A percentile compares a stretch with the other conserved stretches of the same genome.
Conservation (phyloP, 2,329 filamentous ascomycete species). For the Fusarium nanum region DNA sequence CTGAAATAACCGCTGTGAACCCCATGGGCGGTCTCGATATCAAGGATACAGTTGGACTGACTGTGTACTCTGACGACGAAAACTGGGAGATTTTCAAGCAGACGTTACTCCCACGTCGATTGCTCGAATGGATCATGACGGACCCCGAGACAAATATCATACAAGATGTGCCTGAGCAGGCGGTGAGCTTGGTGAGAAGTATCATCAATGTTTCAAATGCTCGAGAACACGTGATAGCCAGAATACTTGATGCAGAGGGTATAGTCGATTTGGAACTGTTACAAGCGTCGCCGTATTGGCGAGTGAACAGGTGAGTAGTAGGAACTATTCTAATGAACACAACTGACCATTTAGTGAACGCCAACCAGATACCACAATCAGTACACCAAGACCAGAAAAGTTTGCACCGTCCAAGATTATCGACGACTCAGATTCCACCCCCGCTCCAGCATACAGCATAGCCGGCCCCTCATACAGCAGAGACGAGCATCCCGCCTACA, state of each 20-base stretch:
- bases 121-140: conserved; percentile 44
- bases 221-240: conserved; percentile 25
- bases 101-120: conserved; percentile 31
- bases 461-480: conserved; percentile 19
- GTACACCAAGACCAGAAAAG: conserved; percentile 17
- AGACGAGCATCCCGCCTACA: conserved; percentile 12
- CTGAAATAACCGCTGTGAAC: conserved; percentile 26
- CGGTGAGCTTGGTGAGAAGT: conserved; percentile 33
- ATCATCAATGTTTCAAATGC: conserved; percentile 27
- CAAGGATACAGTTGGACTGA: conserved; percentile 33
- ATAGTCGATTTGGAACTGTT: conserved; percentile 34
- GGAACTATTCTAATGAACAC: rapidly evolving
- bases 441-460: conserved; percentile 18
- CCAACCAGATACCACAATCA: conserved; percentile 26
- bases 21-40: conserved; percentile 34
- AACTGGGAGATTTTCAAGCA: conserved; percentile 37
- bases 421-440: conserved; percentile 22
- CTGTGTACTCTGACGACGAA: conserved; percentile 37
- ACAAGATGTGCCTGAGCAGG: conserved; percentile 25
- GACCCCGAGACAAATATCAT: conserved; percentile 23
- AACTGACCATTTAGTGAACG: conserved; percentile 32
- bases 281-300: conserved; percentile 33
- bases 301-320: conserved; percentile 27
- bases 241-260: conserved; percentile 32
- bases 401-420: conserved; percentile 26